Evolutionary conservation across 768 basidiomycete species (phyloP).

Genomic region (Strobilomyces confusus): DNA sequence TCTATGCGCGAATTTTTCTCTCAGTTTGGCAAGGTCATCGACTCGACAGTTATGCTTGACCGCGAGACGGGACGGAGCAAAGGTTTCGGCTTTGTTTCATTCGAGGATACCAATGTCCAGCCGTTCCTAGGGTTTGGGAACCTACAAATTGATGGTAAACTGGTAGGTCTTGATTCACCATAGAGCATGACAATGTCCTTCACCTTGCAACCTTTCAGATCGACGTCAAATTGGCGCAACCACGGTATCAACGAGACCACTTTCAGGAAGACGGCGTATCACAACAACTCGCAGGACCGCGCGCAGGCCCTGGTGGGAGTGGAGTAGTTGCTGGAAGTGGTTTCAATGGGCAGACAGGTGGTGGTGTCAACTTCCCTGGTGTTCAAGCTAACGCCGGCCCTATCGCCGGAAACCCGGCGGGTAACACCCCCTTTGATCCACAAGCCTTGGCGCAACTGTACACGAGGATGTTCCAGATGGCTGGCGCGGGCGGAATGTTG

Average conservation of each 20-base stretch:
- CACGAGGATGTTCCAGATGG: slow-evolving; percentile 91
- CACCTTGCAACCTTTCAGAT: slow-evolving; percentile 50
- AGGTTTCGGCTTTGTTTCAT: slow-evolving; percentile 97
- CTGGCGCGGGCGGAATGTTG: slow-evolving; percentile 49
- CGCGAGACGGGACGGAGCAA: slow-evolving; percentile 93
- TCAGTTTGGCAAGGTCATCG: slow-evolving; percentile 92
- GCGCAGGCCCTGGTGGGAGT: slow-evolving; percentile 2
- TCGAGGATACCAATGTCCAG: slow-evolving; percentile 87
- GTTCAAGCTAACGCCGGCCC: slow-evolving; percentile 22
- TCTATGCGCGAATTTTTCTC: slow-evolving; percentile 91
- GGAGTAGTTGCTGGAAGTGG: slow-evolving; percentile 16
- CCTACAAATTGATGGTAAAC: slow-evolving; percentile 90
- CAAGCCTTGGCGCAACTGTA: slow-evolving; percentile 90
- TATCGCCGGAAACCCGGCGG: slow-evolving; percentile 31
- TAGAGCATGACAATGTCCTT: not conserved
- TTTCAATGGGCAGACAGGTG: slow-evolving; percentile 33
- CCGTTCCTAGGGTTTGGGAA: slow-evolving; percentile 86
- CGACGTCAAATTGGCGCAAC: slow-evolving; percentile 95
- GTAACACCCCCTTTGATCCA: slow-evolving; percentile 79
- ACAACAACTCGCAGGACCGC: slow-evolving; percentile 15
- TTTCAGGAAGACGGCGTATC: slow-evolving; percentile 43
- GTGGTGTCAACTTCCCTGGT: slow-evolving; percentile 33
- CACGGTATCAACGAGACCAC: slow-evolving; percentile 75
- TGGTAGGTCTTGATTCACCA: slow-evolving; percentile 51
- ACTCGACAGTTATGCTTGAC: slow-evolving; percentile 98